Evolutionary conservation across 345 rosid genomes (phyloP), one percentile per base, ranked within the genome.

Genomic region (Mercurialis annua): DNA sequence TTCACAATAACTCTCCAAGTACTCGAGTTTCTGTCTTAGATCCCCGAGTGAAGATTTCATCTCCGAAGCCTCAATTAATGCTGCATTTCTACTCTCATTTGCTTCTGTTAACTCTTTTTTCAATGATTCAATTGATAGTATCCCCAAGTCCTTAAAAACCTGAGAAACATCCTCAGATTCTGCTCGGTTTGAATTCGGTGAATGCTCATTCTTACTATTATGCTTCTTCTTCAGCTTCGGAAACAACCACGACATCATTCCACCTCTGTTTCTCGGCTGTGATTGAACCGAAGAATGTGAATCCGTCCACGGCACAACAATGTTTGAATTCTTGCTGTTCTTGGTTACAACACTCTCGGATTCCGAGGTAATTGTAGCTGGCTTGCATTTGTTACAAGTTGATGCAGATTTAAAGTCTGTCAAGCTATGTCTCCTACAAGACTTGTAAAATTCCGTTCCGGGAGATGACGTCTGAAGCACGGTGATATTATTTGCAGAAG

Each of bases 131-230:
- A 86, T 33, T 23, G 96, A 87, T 53, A 82, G 11, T 11, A 83
- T 71, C 50, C 86, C 83, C 42, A 82, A 59, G 52, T 88, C 96
- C 80, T 82, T 88, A 71, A 82, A 67, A 54, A 73, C 73, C 78
- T 85, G 92, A 1, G 96, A 83, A 18, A 82, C 96, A 24, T 83
- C 94, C 66, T 91, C 97, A 0, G 99, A 86, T 64, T 90, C 97
- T 6, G 92, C 81, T 57, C 81, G 73, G 63, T 69, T 81, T 4
- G 97, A n/a, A n/a, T n/a, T n/a, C n/a, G n/a, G n/a, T n/a, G n/a
- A n/a, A n/a, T n/a, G 90, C 10, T 95, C 89, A 61, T 53, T 75
- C 67, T 81, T 88, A 1, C 59, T 70, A 85, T 86, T 91, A 33
- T 86, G 79, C 72, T 91, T 91, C 80, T 73, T 91, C 87, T 83